These are phyloP conservation scores for Simplicillium sp. DNA, from an alignment of 2,329 filamentous ascomycete genomes.

Conservation along the genomic window DNA sequence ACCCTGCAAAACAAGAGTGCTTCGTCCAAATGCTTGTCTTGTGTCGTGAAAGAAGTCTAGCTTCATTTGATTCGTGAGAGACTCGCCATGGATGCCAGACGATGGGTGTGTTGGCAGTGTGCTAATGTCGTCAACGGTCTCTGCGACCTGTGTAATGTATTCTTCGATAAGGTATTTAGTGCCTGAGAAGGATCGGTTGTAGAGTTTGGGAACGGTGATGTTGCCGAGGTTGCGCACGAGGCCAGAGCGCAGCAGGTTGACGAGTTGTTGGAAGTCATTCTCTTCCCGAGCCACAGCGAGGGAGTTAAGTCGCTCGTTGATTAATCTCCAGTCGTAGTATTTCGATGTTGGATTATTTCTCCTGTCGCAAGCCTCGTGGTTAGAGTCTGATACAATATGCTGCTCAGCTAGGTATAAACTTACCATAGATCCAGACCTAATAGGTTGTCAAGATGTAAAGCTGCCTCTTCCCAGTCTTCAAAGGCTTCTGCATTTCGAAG, in stretches of 20 bases:
- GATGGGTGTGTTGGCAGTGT: constrained; percentile 48
- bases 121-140: constrained; percentile 69
- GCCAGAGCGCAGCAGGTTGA: constrained; percentile 72
- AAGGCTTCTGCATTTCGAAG: constrained; percentile 60
- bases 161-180: constrained; percentile 88
- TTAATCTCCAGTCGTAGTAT: constrained; percentile 80
- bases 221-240: constrained; percentile 83
- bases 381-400: neutral
- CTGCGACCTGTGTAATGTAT: constrained; percentile 77
- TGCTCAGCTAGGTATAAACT: constrained; percentile 6
- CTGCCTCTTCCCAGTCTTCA: constrained; percentile 82
- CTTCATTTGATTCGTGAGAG: constrained; percentile 65
- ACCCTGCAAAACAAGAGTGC: constrained; percentile 77
- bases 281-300: constrained; percentile 61
- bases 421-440: constrained; percentile 77
- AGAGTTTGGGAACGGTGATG: constrained; percentile 72
- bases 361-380: constrained; percentile 34
- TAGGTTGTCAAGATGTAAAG: constrained; percentile 71
- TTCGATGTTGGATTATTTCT: constrained; percentile 72
- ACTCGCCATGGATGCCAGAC: constrained; percentile 19
- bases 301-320: constrained; percentile 64
- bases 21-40: constrained; percentile 78
- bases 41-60: constrained; percentile 81
- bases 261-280: constrained; percentile 63
- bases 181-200: constrained; percentile 76